phyloP scores from a whole-genome alignment of 305 asterid genomes.

The Fraxinus ornus region DNA sequence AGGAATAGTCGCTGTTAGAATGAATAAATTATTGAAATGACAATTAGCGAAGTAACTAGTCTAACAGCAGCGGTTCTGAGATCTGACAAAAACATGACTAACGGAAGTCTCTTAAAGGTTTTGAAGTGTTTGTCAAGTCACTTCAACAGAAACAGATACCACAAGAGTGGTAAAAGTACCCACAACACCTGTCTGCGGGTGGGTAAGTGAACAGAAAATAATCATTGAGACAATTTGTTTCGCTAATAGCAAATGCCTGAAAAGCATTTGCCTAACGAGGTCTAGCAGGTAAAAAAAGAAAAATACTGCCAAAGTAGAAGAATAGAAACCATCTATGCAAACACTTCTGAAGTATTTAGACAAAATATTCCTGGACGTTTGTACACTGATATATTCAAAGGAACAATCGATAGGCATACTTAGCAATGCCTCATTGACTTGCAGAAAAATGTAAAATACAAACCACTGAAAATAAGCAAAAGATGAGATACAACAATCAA shows the following conservation, averaged over 20 bases:
- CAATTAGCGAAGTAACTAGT: not conserved
- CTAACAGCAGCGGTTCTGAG: not conserved
- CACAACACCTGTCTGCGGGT: not conserved
- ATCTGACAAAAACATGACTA: not conserved
- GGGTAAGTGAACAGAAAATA: not conserved
- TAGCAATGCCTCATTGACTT: not conserved
- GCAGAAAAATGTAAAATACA: constrained; percentile 19
- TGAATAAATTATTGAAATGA: not conserved
- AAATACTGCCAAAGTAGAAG: not conserved
- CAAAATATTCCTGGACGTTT: not conserved
- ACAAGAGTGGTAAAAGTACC: not conserved
- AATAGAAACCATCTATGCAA: not conserved
- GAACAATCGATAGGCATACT: constrained; percentile 1
- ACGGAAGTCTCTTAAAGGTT: not conserved
- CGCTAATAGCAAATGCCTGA: not conserved
- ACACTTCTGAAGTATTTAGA: not conserved
- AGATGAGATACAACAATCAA: constrained; percentile 8
- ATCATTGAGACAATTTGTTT: not conserved
- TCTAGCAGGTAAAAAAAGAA: not conserved
- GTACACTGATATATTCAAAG: not conserved
- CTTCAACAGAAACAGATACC: not conserved
- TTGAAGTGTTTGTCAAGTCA: not conserved
- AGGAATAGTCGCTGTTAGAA: not conserved
- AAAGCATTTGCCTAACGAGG: constrained; percentile 1
- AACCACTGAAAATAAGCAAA: constrained; percentile 14